Percentiles rank a stretch among this genome's conserved stretches.
Conservation (phyloP, 345 rosid species). For the Ricinus communis region DNA sequence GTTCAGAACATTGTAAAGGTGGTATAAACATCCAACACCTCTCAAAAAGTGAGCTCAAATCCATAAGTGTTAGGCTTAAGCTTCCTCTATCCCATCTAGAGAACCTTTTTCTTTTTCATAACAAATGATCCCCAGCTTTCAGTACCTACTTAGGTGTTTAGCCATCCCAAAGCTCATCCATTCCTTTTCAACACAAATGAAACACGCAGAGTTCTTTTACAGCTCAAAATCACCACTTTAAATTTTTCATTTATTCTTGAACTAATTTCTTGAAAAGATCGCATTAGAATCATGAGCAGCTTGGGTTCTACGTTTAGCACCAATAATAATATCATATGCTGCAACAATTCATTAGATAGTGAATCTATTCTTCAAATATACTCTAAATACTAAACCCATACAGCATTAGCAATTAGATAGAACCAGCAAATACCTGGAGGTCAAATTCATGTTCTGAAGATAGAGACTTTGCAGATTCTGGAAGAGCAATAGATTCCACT, state of each 20-base stretch:
- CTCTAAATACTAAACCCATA: background rate
- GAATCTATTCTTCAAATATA: background rate
- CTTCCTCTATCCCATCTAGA: background rate
- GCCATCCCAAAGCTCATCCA: background rate
- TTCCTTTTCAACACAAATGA: background rate
- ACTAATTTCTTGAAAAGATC: too few species aligned
- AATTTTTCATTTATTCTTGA: background rate
- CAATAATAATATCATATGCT: slow-evolving; percentile 1
- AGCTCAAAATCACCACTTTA: background rate
- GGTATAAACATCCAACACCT: too few species aligned
- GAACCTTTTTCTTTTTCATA: background rate
- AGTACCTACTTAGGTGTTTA: background rate
- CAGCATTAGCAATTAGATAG: background rate
- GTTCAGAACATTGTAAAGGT: background rate
- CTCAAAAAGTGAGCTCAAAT: background rate
- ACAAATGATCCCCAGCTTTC: background rate
- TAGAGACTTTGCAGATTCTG: slow-evolving; percentile 53
- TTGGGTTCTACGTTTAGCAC: background rate
- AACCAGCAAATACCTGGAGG: slow-evolving; percentile 53
- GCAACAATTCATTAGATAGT: background rate
- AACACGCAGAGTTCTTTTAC: background rate
- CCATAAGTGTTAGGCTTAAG: background rate
- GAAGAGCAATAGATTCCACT: slow-evolving; percentile 45
- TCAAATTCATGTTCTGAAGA: slow-evolving; percentile 70
- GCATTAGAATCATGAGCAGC: background rate